These are phyloP conservation scores for Boechera stricta DNA, from an alignment of 345 rosid species.

Conservation along the genomic window DNA sequence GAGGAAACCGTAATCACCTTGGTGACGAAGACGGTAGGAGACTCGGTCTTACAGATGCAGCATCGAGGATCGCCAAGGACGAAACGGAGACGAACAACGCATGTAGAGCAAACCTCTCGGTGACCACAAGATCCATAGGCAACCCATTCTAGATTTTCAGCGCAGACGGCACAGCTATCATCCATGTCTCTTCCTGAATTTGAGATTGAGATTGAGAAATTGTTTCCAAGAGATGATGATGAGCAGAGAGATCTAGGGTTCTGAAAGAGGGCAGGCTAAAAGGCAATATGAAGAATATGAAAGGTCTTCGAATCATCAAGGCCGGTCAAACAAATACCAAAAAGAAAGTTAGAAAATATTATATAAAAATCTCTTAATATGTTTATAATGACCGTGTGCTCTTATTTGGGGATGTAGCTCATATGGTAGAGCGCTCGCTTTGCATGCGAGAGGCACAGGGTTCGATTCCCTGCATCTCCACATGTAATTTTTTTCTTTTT, in stretches of 20 bases:
- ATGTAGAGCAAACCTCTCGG: constrained; percentile 89
- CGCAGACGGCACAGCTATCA: constrained; percentile 94
- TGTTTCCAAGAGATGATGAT: not conserved
- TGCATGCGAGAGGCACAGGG: constrained; percentile 88
- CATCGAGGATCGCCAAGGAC: constrained; percentile 82
- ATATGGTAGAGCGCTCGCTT: constrained; percentile 91
- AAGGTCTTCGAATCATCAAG: constrained; percentile 7
- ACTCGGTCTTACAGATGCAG: constrained; percentile 90
- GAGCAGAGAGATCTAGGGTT: constrained; percentile 48
- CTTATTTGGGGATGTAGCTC: constrained; percentile 37
- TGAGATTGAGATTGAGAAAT: constrained; percentile 7
- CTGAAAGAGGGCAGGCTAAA: constrained; percentile 24
- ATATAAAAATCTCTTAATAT: not conserved
- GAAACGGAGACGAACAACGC: constrained; percentile 92
- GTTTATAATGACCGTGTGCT: no score
- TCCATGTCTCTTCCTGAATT: constrained; percentile 59
- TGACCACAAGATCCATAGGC: constrained; percentile 95
- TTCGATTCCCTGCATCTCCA: constrained; percentile 48
- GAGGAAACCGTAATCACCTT: constrained; percentile 60
- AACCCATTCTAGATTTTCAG: constrained; percentile 90
- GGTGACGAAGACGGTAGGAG: constrained; percentile 73
- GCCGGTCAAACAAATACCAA: constrained; percentile 26
- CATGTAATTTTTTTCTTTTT: rapidly evolving
- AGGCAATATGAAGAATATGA: constrained; percentile 27
- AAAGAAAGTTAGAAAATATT: not conserved